Base-by-base conservation (phyloP, 1,284 basidiomycete species). In the Anthracocystis walkeri region DNA sequence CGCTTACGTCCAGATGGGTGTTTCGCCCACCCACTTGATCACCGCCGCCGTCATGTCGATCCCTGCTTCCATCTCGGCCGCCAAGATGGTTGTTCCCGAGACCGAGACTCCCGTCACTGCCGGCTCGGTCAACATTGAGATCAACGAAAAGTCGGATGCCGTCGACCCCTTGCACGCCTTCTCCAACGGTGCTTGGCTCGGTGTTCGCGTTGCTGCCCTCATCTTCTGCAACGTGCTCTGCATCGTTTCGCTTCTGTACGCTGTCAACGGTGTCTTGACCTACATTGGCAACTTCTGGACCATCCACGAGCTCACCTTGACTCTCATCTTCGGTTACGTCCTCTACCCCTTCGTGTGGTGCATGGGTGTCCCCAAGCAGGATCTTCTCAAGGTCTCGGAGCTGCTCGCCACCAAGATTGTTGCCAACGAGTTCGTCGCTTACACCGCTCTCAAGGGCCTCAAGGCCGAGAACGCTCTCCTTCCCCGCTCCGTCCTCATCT, bases 41-140 rank as follows among this genome's bases (percentile, higher is more conserved):
- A 94, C 94, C 6, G 92, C 94, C 5, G 94, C 92, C 11, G 92
- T 96, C 77, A 96, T 96, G 94, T 92, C 91, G 83, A 96, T 96
- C 80, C 94, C 94, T 11, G 94, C 94, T 1, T 94, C 93, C 12
- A 94, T 96, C 83, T 90, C 94, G 3, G 94, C 95, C 77, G 91
- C 91, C 84, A 96, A 96, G 87, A 87, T 95, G 80, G 91, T 93
- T 51, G 81, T 91, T 21, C 94, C 94, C 2, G 94, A 96, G 87
- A 86, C 88, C 46, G 92, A 94, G 51, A 91, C 92, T 79, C 92
- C 94, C 49, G 89, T 94, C 60, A 95, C 94, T 35, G 90, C 92
- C 56, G 94, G 94, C 20, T 89, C 87, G 33, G 89, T 94, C 70
- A 89, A 91, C 61, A 89, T 95, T 60, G 91, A 93, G 84, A 90